Conservation (phyloP, 192 early-diverging fungal species). For the Linnemannia exigua region DNA sequence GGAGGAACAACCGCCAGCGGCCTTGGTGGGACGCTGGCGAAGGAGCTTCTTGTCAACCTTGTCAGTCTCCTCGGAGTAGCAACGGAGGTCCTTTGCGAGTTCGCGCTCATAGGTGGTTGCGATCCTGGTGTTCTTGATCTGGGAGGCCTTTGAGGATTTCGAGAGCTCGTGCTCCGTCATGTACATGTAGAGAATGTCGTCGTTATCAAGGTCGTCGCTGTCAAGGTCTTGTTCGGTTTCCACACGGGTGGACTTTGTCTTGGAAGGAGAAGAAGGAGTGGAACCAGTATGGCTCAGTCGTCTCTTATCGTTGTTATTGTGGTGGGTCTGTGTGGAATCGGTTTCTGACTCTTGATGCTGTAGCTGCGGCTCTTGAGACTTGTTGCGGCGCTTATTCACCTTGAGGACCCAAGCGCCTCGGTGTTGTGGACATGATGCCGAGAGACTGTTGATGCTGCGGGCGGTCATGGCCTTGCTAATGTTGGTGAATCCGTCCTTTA, state of each 20-base stretch:
- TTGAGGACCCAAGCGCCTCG: conserved; percentile 40
- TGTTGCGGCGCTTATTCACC: conserved; percentile 36
- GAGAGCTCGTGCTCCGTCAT: conserved; percentile 48
- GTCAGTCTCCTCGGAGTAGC: conserved; percentile 9
- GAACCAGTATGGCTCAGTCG: background rate
- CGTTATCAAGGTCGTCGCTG: background rate
- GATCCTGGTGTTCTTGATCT: conserved; percentile 40
- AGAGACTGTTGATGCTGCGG: conserved; percentile 31
- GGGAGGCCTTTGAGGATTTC: conserved; percentile 33
- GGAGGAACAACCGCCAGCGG: background rate
- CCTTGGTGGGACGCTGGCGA: background rate
- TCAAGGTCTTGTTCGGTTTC: conserved; percentile 5
- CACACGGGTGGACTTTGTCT: background rate
- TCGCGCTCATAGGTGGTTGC: conserved; percentile 22
- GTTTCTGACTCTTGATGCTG: background rate
- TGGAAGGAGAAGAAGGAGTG: background rate
- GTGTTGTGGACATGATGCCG: conserved; percentile 23
- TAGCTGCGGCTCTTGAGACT: background rate
- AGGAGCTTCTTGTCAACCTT: conserved; percentile 37
- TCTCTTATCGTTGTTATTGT: background rate
- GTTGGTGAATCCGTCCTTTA: conserved; percentile 39
- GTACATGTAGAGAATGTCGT: conserved; percentile 28
- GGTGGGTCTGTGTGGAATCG: background rate
- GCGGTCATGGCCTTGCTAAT: conserved; percentile 38
- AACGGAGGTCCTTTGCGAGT: conserved; percentile 26